Conservation (phyloP, 1,284 basidiomycete species). For the Ceratobasidium theobromae region DNA sequence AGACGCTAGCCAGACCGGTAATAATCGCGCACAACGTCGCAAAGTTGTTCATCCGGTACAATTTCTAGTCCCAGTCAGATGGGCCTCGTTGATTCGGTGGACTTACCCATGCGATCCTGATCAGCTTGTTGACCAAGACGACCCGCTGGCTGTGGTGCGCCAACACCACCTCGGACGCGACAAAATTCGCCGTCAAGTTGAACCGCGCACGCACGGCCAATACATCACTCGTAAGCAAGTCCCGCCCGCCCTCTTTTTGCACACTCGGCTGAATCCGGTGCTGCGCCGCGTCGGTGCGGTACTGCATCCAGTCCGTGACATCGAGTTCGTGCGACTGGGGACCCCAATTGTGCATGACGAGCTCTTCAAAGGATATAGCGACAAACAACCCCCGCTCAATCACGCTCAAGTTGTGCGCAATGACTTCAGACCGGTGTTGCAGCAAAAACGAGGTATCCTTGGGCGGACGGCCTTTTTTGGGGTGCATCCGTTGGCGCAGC, state of each 20-base stretch:
- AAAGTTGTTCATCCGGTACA: constrained; percentile 78
- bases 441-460: constrained; percentile 69
- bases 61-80: constrained; percentile 61
- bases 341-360: constrained; percentile 62
- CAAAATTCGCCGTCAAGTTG: constrained; percentile 83
- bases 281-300: constrained; percentile 70
- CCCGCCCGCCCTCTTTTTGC: constrained; percentile 15
- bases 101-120: constrained; percentile 83
- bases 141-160: constrained; percentile 68
- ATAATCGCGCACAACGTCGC: constrained; percentile 81
- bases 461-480: constrained; percentile 41
- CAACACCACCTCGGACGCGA: constrained; percentile 74
- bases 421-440: constrained; percentile 55
- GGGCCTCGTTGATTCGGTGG: not conserved
- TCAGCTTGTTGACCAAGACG: constrained; percentile 73
- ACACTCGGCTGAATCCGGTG: constrained; percentile 61
- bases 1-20: constrained; percentile 71
- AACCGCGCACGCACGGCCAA: constrained; percentile 82
- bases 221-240: constrained; percentile 58
- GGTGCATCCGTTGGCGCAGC: constrained; percentile 24
- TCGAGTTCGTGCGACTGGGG: constrained; percentile 57
- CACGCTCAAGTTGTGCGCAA: constrained; percentile 81
- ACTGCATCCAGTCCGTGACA: constrained; percentile 80
- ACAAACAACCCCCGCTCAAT: constrained; percentile 87
- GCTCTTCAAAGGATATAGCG: constrained; percentile 78